Conservation (phyloP, 2,329 filamentous ascomycete genomes). For the Scorias spongiosa region DNA sequence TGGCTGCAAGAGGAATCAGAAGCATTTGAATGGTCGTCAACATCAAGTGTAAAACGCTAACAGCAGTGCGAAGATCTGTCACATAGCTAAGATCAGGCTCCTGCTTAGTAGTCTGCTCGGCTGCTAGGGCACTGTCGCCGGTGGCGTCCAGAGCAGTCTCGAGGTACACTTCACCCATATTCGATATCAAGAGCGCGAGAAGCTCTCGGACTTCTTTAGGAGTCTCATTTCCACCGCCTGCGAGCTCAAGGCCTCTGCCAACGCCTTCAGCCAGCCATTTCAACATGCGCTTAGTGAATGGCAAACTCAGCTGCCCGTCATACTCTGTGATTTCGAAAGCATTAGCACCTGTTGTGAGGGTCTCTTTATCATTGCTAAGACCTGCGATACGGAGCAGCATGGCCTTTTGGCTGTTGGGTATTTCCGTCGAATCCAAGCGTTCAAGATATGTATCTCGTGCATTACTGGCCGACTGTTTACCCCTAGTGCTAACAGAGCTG, state of each 20-base stretch:
- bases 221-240: constrained; percentile 61
- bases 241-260: constrained; percentile 78
- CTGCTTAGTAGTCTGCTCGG: constrained; percentile 57
- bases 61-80: constrained; percentile 60
- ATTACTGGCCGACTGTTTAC: constrained; percentile 72
- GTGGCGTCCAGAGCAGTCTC: constrained; percentile 53
- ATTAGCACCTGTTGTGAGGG: constrained; percentile 33
- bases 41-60: constrained; percentile 85
- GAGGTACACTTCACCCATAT: constrained; percentile 72
- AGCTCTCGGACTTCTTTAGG: constrained; percentile 85
- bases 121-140: constrained; percentile 57
- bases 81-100: constrained; percentile 84
- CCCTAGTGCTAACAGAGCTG: constrained; percentile 76
- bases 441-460: constrained; percentile 87
- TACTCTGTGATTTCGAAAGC: constrained; percentile 85
- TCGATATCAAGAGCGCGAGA: constrained; percentile 65
- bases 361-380: constrained; percentile 53
- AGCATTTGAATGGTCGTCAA: constrained; percentile 82
- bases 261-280: constrained; percentile 96
- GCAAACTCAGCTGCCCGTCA: constrained; percentile 67
- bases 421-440: constrained; percentile 72
- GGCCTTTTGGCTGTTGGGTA: constrained; percentile 73
- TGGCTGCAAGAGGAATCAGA: constrained; percentile 73
- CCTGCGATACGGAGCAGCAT: constrained; percentile 86
- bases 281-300: constrained; percentile 94